Conservation (phyloP, 805 yeast species). For the Candida chauliodis region DNA sequence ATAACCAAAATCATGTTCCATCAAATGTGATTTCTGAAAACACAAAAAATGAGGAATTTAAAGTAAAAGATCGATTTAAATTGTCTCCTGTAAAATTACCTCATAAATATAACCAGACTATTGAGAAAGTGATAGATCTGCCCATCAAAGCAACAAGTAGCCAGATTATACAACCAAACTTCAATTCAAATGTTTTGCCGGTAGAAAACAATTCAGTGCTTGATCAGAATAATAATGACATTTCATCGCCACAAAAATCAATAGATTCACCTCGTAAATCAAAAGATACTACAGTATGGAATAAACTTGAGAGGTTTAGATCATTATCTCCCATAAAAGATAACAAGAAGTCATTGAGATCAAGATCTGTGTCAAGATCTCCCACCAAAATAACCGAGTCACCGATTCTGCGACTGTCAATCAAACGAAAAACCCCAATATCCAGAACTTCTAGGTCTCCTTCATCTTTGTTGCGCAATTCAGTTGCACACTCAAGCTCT, state of each 20-base stretch:
- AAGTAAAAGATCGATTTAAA: slow-evolving; percentile 7
- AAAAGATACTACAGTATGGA: slow-evolving; percentile 1
- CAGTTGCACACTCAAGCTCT: slow-evolving; percentile 1
- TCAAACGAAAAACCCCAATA: background rate
- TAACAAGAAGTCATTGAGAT: background rate
- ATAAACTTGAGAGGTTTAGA: slow-evolving; percentile 2
- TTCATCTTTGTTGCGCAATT: background rate
- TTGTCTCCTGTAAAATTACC: slow-evolving; percentile 12
- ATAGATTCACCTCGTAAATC: slow-evolving; percentile 1
- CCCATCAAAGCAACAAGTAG: background rate
- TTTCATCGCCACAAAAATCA: background rate
- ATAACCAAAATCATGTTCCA: background rate
- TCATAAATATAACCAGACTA: slow-evolving; percentile 1
- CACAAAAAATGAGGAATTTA: background rate
- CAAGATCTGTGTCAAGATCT: slow-evolving; percentile 1
- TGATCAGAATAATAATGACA: too few species aligned
- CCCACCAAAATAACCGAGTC: background rate
- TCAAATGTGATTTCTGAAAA: background rate
- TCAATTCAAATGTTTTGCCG: background rate
- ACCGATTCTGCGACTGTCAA: background rate
- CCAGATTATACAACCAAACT: background rate
- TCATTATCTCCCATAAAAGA: slow-evolving; percentile 7
- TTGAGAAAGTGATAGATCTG: background rate
- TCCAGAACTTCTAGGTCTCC: background rate
- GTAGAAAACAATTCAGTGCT: background rate